Conservation (phyloP, 163 green algal species). For the Prototheca cutis region DNA sequence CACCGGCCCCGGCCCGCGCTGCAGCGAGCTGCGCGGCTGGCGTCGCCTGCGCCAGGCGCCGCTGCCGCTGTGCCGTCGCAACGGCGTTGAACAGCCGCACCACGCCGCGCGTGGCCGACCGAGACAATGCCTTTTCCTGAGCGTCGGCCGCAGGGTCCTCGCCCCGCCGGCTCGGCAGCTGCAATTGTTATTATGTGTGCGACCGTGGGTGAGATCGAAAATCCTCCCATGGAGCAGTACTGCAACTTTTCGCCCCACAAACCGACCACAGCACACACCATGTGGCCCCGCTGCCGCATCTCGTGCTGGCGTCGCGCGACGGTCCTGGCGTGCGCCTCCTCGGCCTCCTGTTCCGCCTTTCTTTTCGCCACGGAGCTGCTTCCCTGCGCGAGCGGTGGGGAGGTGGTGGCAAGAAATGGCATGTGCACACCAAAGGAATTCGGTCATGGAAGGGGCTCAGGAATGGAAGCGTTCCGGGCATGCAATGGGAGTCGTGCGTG, state of each 20-base stretch:
- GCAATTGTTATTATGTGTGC: no score
- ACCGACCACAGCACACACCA: no score
- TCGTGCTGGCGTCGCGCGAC: slow-evolving; percentile 48
- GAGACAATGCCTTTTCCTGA: slow-evolving; percentile 52
- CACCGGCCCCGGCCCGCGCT: slow-evolving; percentile 28
- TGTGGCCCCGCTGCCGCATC: slow-evolving; percentile 52
- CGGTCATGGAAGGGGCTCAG: no score
- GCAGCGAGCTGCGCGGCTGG: no score
- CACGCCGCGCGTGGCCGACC: slow-evolving; percentile 64
- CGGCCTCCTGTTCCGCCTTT: slow-evolving; percentile 43
- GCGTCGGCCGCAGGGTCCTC: slow-evolving; percentile 53
- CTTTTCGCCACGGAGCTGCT: slow-evolving; percentile 44
- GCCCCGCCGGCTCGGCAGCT: slow-evolving; percentile 31
- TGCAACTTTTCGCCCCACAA: no score
- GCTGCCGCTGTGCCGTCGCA: slow-evolving; percentile 48
- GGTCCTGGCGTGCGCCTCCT: slow-evolving; percentile 18
- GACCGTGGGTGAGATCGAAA: no score
- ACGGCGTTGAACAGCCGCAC: slow-evolving; percentile 84
- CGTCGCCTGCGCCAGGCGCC: slow-evolving; percentile 14
- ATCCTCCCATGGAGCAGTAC: no score
- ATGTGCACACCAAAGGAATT: no score
- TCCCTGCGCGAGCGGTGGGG: no score
- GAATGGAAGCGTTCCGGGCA: no score
- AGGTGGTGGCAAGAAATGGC: no score
- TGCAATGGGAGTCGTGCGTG: no score